Percentiles rank a stretch among this genome's conserved stretches.
These are phyloP conservation scores for Colletotrichum liriopes DNA, from an alignment of 2,329 filamentous ascomycete genomes.

Conservation along the genomic window DNA sequence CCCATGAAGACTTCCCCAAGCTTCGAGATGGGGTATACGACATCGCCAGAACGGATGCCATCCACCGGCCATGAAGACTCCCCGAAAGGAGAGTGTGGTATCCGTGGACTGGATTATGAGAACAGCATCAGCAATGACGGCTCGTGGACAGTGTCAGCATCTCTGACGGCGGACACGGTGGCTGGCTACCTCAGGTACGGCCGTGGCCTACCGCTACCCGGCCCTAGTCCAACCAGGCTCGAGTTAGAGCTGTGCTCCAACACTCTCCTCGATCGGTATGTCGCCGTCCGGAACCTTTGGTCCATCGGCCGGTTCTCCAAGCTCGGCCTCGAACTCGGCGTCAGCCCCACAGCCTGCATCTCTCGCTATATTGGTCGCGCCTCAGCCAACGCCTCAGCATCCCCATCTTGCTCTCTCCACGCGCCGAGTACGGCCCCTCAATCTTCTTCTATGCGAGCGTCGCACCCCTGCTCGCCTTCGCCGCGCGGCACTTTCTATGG, in stretches of 20 bases:
- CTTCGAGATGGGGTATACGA: constrained; percentile 60
- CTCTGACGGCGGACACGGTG: constrained; percentile 49
- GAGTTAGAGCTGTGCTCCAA: constrained; percentile 61
- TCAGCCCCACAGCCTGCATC: constrained; percentile 59
- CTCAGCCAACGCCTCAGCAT: constrained; percentile 61
- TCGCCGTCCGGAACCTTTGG: constrained; percentile 62
- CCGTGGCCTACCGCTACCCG: constrained; percentile 51
- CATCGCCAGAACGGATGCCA: constrained; percentile 51
- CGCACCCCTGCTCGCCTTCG: constrained; percentile 58
- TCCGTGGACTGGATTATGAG: constrained; percentile 57
- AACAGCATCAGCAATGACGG: constrained; percentile 46
- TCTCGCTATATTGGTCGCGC: constrained; percentile 65
- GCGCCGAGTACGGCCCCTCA: constrained; percentile 46
- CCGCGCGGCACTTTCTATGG: constrained; percentile 53
- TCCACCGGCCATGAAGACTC: constrained; percentile 51
- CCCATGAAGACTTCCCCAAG: constrained; percentile 53
- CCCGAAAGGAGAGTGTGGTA: constrained; percentile 51
- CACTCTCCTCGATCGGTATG: constrained; percentile 54
- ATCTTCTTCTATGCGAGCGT: constrained; percentile 58
- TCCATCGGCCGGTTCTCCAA: constrained; percentile 58
- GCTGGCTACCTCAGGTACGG: constrained; percentile 57
- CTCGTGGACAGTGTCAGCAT: constrained; percentile 60
- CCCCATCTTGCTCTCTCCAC: constrained; percentile 58
- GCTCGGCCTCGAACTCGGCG: constrained; percentile 61
- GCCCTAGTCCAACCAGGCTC: constrained; percentile 50